Conservation (phyloP, 2,329 filamentous ascomycete species). For the Scytalidium lignicola region DNA sequence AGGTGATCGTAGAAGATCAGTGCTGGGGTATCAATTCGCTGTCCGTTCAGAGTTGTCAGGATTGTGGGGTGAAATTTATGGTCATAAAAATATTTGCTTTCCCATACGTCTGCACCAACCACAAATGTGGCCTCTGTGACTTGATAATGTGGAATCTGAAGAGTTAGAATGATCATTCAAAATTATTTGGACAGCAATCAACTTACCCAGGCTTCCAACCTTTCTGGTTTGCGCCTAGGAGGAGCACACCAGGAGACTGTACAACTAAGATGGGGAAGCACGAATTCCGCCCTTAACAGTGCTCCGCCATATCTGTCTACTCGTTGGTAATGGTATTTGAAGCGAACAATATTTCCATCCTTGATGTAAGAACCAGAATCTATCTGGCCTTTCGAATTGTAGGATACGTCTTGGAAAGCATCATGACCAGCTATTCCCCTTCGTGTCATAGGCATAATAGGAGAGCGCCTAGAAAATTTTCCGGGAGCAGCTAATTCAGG, state of each 20-base stretch:
- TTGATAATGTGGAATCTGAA: conserved; percentile 44
- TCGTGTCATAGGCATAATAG: conserved; percentile 38
- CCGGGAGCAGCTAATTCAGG: conserved; percentile 21
- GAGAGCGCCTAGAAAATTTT: conserved; percentile 12
- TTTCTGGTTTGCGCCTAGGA: conserved; percentile 42
- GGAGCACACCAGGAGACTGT: conserved; percentile 51
- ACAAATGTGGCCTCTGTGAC: conserved; percentile 50
- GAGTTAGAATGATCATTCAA: not conserved
- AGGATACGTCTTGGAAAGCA: conserved; percentile 41
- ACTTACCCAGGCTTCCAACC: conserved; percentile 41
- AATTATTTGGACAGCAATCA: not conserved
- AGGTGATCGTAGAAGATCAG: conserved; percentile 46
- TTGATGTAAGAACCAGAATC: conserved; percentile 48
- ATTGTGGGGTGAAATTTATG: conserved; percentile 44
- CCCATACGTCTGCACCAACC: conserved; percentile 45
- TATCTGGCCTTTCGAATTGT: conserved; percentile 47
- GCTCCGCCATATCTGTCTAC: conserved; percentile 48
- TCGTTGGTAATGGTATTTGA: conserved; percentile 50
- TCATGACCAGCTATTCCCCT: conserved; percentile 41
- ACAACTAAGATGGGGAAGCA: conserved; percentile 46
- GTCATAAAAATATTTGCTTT: conserved; percentile 43
- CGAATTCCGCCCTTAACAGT: conserved; percentile 49
- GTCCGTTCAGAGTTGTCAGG: conserved; percentile 43
- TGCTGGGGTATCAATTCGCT: conserved; percentile 44
- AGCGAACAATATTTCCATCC: conserved; percentile 45